Evolutionary conservation across 2,329 filamentous ascomycete species (phyloP).

Genomic region (Neodidymelliopsis sp.): DNA sequence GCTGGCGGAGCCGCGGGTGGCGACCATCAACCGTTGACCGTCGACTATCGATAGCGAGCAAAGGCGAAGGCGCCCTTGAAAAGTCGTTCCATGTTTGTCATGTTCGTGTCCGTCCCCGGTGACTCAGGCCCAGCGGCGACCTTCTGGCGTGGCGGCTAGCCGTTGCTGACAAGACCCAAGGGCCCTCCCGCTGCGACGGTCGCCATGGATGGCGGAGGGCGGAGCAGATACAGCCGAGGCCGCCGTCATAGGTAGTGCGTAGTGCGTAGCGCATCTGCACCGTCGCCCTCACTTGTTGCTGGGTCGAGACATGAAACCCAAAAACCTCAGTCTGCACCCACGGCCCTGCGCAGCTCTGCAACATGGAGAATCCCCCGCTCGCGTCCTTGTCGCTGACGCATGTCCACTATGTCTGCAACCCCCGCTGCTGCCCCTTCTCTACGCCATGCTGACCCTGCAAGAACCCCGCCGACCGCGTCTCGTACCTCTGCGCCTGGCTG

Average conservation of each 20-base stretch:
- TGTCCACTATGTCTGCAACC: conserved; percentile 85
- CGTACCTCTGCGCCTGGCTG: conserved; percentile 90
- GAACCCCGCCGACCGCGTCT: conserved; percentile 86
- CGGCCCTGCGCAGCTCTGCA: conserved; percentile 9
- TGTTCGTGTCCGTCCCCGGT: neutral
- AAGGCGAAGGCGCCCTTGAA: conserved; percentile 21
- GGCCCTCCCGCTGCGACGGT: neutral
- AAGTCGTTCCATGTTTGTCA: conserved; percentile 26
- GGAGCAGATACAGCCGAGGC: neutral
- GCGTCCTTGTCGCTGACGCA: conserved; percentile 94
- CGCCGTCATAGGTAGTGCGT: conserved; percentile 7
- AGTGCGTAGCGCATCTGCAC: neutral
- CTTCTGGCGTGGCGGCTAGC: too few species aligned
- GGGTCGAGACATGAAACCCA: neutral
- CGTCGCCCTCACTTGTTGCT: too few species aligned
- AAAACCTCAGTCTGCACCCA: neutral
- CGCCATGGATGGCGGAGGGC: too few species aligned
- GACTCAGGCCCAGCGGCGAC: neutral
- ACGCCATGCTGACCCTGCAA: conserved; percentile 52
- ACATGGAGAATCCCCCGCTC: conserved; percentile 65
- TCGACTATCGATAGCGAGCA: conserved; percentile 20
- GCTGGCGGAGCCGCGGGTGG: conserved; percentile 16
- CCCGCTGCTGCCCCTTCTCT: conserved; percentile 4
- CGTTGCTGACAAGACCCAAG: neutral
- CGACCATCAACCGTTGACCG: too few species aligned